A percentile compares a stretch with the other conserved stretches of the same genome.
Evolutionary conservation across 2,329 filamentous ascomycete species (phyloP).

Genomic region (Paecilomyces formosus): DNA sequence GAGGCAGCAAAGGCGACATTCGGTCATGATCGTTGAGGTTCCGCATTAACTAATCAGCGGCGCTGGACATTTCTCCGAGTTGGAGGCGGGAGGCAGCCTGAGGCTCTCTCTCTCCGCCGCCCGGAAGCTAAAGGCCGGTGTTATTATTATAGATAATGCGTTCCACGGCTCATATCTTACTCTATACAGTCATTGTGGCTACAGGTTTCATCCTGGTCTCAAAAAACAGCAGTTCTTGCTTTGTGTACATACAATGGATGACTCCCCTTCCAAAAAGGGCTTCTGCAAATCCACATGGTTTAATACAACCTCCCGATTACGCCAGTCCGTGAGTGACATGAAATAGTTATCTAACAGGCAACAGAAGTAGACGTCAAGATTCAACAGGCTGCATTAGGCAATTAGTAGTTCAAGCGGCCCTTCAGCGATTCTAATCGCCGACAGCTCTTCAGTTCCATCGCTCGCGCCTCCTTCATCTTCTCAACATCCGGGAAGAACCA

Average conservation of each 20-base stretch:
- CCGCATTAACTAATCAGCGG: slow-evolving; percentile 4
- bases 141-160: too few relatives aligned
- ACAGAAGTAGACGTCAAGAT: slow-evolving; percentile 3
- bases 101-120: not conserved
- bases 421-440: slow-evolving; percentile 47
- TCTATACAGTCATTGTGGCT: not conserved
- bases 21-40: slow-evolving; percentile 22
- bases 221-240: not conserved
- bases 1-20: slow-evolving; percentile 11
- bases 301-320: not conserved
- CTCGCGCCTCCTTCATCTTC: slow-evolving; percentile 65
- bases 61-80: slow-evolving; percentile 2
- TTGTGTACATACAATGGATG: not conserved
- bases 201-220: not conserved
- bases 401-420: slow-evolving; percentile 21
- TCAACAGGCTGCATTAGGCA: slow-evolving; percentile 3
- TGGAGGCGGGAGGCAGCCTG: not conserved
- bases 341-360: not conserved
- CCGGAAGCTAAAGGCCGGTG: not conserved
- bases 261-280: not conserved
- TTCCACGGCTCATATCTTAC: too few relatives aligned
- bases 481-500: slow-evolving; percentile 79
- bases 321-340: not conserved
- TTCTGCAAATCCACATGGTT: slow-evolving; percentile 4
- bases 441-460: slow-evolving; percentile 55